Conservation (phyloP, 2,329 filamentous ascomycete genomes). For the Malbranchea zuffiana region DNA sequence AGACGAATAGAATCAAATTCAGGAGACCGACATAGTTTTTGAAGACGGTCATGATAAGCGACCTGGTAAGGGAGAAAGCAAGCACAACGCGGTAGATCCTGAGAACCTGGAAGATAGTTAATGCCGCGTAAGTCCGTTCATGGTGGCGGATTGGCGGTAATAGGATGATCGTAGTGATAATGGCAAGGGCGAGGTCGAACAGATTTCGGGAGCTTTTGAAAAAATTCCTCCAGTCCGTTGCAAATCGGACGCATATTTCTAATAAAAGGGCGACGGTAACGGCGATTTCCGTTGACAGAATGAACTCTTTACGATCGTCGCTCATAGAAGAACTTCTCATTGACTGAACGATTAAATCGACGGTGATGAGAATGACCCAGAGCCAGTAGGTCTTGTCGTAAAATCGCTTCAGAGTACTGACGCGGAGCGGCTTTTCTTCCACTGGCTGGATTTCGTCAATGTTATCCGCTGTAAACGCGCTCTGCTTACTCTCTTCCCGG, state of each 20-base stretch:
- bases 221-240: conserved; percentile 70
- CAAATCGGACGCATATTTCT: conserved; percentile 72
- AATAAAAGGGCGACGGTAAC: conserved; percentile 68
- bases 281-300: conserved; percentile 59
- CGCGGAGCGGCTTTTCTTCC: conserved; percentile 21
- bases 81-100: conserved; percentile 86
- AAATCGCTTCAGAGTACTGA: conserved; percentile 50
- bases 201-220: conserved; percentile 62
- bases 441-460: conserved; percentile 40
- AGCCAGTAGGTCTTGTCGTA: conserved; percentile 64
- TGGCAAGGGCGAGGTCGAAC: conserved; percentile 66
- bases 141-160: conserved; percentile 67
- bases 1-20: conserved; percentile 93
- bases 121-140: conserved; percentile 66
- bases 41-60: conserved; percentile 75
- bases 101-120: conserved; percentile 86
- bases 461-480: conserved; percentile 76
- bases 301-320: conserved; percentile 47
- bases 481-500: conserved; percentile 85
- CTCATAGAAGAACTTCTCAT: conserved; percentile 69
- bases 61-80: conserved; percentile 74
- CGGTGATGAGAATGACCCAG: conserved; percentile 72
- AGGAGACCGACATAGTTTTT: conserved; percentile 85
- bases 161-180: conserved; percentile 75
- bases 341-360: conserved; percentile 68